Percentiles rank a stretch among this genome's conserved stretches.
Conservation (phyloP, 345 rosid species). For the Pseudoturritis turrita region DNA sequence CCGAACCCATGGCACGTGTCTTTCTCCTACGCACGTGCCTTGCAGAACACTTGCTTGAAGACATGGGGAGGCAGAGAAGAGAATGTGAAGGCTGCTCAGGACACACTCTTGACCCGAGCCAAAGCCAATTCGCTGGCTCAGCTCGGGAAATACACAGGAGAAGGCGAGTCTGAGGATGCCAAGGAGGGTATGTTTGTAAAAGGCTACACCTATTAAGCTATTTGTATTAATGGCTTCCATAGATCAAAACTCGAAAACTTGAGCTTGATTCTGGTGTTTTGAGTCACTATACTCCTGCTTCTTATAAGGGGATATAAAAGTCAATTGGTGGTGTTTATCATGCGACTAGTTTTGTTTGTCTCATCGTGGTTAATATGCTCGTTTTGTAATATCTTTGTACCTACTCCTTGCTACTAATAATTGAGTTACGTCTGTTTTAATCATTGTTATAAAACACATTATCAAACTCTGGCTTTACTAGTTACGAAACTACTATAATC, state of each 20-base stretch:
- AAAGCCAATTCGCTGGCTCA: slow-evolving; percentile 83
- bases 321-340: not conserved
- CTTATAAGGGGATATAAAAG: not conserved
- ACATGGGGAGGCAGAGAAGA: slow-evolving; percentile 85
- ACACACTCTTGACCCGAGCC: slow-evolving; percentile 61
- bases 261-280: slow-evolving; percentile 53
- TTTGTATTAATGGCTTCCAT: not conserved
- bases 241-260: slow-evolving; percentile 40
- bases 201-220: slow-evolving; percentile 58
- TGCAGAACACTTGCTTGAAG: slow-evolving; percentile 91
- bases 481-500: not conserved
- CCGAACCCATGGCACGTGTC: slow-evolving; percentile 95
- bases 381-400: slow-evolving; percentile 29
- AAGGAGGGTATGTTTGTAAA: slow-evolving; percentile 86
- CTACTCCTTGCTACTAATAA: not conserved
- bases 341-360: slow-evolving; percentile 28
- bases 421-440: not conserved
- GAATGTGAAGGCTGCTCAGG: slow-evolving; percentile 85
- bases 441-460: not conserved
- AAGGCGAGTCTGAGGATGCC: slow-evolving; percentile 91
- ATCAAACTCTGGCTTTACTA: not conserved
- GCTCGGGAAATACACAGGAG: slow-evolving; percentile 86
- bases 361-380: slow-evolving; percentile 38
- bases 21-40: slow-evolving; percentile 89
- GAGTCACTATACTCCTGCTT: slow-evolving; percentile 38